Evolutionary conservation across 371 early-diverging fungal genomes (phyloP).

Genomic region (Mucor saturninus): DNA sequence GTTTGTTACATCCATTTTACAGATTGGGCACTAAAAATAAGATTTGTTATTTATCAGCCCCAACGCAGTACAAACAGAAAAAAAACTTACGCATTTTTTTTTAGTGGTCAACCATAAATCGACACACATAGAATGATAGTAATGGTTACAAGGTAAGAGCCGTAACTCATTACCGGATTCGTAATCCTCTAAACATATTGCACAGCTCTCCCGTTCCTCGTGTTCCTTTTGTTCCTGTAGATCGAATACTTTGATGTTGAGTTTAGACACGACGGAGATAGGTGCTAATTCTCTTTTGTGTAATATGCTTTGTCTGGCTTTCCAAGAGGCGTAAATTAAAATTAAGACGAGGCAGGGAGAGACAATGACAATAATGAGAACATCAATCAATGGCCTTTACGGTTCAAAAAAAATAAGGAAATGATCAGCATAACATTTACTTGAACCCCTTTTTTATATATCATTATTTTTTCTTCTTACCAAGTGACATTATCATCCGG

Average conservation of each 20-base stretch:
- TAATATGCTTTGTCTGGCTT: constrained; percentile 61
- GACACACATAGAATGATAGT: constrained; percentile 90
- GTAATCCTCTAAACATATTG: constrained; percentile 94
- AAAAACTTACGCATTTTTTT: constrained; percentile 66
- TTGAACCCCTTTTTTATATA: not conserved
- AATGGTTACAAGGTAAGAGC: constrained; percentile 86
- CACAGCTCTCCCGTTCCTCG: constrained; percentile 78
- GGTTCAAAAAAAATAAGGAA: not conserved
- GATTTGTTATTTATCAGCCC: not conserved
- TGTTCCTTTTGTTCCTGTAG: constrained; percentile 45
- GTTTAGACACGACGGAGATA: constrained; percentile 61
- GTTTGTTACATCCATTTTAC: constrained; percentile 67
- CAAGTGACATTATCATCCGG: constrained; percentile 12
- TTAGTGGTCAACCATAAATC: constrained; percentile 83
- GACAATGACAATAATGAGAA: constrained; percentile 29
- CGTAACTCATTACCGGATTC: constrained; percentile 76
- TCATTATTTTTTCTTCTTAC: constrained; percentile 11
- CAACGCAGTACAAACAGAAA: not conserved
- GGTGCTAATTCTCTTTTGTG: constrained; percentile 70
- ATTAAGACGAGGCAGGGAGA: constrained; percentile 54
- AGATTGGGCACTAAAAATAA: constrained; percentile 70
- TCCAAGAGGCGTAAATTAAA: constrained; percentile 67
- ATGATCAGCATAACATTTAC: not conserved
- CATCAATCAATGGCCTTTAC: constrained; percentile 32
- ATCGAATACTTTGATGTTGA: constrained; percentile 65